These are phyloP conservation scores for Coriolopsis trogii DNA, from an alignment of 1,284 basidiomycete species.

Conservation along the genomic window DNA sequence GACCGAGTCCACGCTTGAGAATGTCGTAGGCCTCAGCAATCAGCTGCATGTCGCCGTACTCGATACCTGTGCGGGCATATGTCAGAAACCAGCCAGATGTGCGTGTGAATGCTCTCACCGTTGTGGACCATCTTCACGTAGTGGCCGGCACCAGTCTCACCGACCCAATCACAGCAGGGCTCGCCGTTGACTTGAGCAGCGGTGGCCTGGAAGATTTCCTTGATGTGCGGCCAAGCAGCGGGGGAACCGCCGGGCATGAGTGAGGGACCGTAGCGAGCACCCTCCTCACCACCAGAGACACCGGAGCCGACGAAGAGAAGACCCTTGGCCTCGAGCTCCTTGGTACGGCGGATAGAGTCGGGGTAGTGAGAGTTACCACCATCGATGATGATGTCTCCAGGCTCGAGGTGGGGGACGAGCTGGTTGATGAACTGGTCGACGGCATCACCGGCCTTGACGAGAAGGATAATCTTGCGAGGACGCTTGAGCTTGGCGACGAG, in stretches of 20 bases:
- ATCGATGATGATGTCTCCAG: slow-evolving; percentile 96
- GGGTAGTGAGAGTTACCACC: slow-evolving; percentile 99
- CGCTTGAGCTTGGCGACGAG: slow-evolving; percentile 79
- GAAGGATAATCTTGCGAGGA: slow-evolving; percentile 92
- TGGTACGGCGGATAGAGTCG: slow-evolving; percentile 93
- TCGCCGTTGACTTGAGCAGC: slow-evolving; percentile 95
- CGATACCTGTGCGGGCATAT: slow-evolving; percentile 68
- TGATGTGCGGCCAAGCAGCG: slow-evolving; percentile 95
- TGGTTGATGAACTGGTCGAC: slow-evolving; percentile 81
- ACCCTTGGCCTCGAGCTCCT: slow-evolving; percentile 94
- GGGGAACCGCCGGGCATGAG: slow-evolving; percentile 98
- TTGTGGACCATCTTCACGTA: slow-evolving; percentile 99
- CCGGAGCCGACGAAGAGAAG: slow-evolving; percentile 97
- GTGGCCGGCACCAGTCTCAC: slow-evolving; percentile 91
- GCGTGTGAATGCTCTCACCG: slow-evolving; percentile 52
- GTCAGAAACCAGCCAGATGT: slow-evolving; percentile 15
- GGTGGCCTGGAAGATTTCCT: slow-evolving; percentile 98
- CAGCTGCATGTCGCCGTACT: slow-evolving; percentile 99
- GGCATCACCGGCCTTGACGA: slow-evolving; percentile 88
- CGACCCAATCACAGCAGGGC: slow-evolving; percentile 99
- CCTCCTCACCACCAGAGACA: slow-evolving; percentile 99
- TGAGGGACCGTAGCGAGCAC: slow-evolving; percentile 96
- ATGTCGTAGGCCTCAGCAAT: slow-evolving; percentile 99
- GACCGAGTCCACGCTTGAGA: slow-evolving; percentile 93
- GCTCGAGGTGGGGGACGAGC: slow-evolving; percentile 71